Evolutionary conservation across 495 filamentous ascomycete genomes (phyloP), one percentile per base, ranked within the genome.

Genomic region (Articulospora tetracladia): DNA sequence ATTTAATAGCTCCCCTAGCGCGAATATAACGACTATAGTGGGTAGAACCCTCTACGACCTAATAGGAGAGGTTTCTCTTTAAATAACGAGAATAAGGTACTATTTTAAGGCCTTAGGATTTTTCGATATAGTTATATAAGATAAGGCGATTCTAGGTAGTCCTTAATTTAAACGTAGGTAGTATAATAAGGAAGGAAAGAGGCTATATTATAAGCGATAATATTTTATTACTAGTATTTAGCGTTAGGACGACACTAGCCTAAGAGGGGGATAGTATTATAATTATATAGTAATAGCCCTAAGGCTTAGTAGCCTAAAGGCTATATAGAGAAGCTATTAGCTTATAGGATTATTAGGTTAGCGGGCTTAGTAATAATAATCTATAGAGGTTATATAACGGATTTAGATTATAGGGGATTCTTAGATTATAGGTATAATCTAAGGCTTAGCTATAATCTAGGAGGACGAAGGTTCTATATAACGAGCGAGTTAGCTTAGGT

Each of bases 241-340:
- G 39, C 39, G 39, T 44, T 17, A 17, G 39, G 39, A 44, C n/a
- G 17, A 44, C n/a, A 44, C 39, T 44, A 44, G 39, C 3, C 39
- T 44, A 44, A n/a, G n/a, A n/a, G 39, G 39, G 39, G 39, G 39
- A 44, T 44, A 44, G 39, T 44, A n/a, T 51, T 51, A 51, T n/a
- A n/a, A n/a, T n/a, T n/a, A n/a, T n/a, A n/a, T n/a, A n/a, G n/a
- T n/a, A n/a, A n/a, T n/a, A n/a, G n/a, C n/a, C n/a, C n/a, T n/a
- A n/a, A n/a, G n/a, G n/a, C n/a, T n/a, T n/a, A n/a, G n/a, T n/a
- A 10, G n/a, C n/a, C 34, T 68, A 46, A n/a, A n/a, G n/a, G n/a
- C n/a, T n/a, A n/a, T n/a, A n/a, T n/a, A n/a, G n/a, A n/a, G n/a
- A n/a, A n/a, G n/a, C n/a, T n/a, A n/a, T n/a, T n/a, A n/a, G n/a